Base-by-base conservation (phyloP, 805 yeast genomes). In the Hanseniaspora nectarophila region DNA sequence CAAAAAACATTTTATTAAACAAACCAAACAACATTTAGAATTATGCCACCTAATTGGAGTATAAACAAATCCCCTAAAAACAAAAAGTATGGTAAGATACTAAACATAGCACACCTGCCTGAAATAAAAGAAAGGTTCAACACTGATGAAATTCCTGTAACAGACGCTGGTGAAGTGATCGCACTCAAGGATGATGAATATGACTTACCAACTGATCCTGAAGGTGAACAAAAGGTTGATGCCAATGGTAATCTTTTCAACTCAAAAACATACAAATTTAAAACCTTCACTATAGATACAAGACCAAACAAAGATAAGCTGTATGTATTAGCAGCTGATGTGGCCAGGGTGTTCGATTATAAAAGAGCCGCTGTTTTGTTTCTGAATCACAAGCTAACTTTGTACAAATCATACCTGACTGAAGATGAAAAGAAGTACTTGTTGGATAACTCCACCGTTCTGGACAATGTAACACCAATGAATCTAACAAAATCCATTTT, bases 301-400 rank as follows among this genome's bases (percentile, higher is more conserved):
- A 45, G 51, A 46, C 78, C 52, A 15, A 39, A 45, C 13, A 96
- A 95, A 8, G 77, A 79, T 20, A 73, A 81, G 57, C 72, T 81
- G 54, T 92, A 78, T 66, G 89, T 90, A 95, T 76, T 92, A 45
- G 82, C 95, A 2, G 89, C 97, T 0, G 98, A 92, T 63, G 95
- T 96, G 2, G 97, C 98, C 1, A 76, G 97, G 59, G 80, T 90
- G 61, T 87, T 90, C 56, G 97, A 97, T 3, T 85, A 88, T 68
- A 75, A 96, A 59, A 97, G 90, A 63, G 85, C 95, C 2, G 88
- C 90, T 61, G 71, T 88, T 50, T 72, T 90, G 55, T 51, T 52
- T 42, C 88, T 90, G 69, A 95, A 89, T 63, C 84, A 88, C 46
- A 95, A 90, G 68, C 76, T 80, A 47, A 72, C 77, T 47, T 70